Evolutionary conservation across 768 basidiomycete species (phyloP).

Genomic region (Gelatoporia subvermispora): DNA sequence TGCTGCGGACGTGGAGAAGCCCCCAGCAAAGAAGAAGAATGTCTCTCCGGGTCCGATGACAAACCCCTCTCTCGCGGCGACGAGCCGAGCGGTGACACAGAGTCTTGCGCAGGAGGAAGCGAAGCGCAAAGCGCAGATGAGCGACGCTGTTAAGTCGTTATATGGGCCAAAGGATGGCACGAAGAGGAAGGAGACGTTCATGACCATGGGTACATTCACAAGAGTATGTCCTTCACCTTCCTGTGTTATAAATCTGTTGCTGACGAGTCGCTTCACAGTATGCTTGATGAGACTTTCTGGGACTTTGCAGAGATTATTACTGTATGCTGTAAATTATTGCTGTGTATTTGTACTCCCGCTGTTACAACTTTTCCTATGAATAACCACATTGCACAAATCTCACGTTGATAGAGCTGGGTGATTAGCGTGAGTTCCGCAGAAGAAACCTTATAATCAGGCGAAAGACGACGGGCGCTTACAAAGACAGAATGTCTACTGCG

Average conservation of each 20-base stretch:
- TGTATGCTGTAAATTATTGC: slow-evolving; percentile 9
- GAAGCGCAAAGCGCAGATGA: slow-evolving; percentile 82
- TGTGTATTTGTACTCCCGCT: not conserved
- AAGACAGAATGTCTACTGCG: too few relatives aligned
- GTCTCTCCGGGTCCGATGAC: slow-evolving; percentile 35
- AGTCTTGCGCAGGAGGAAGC: slow-evolving; percentile 78
- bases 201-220: slow-evolving; percentile 90
- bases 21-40: slow-evolving; percentile 38
- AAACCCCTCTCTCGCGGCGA: slow-evolving; percentile 50
- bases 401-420: too few relatives aligned
- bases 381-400: too few relatives aligned
- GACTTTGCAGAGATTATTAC: not conserved
- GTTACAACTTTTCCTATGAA: too few relatives aligned
- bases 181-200: slow-evolving; percentile 77
- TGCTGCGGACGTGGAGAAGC: slow-evolving; percentile 32
- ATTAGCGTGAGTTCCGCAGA: not conserved
- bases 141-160: slow-evolving; percentile 77
- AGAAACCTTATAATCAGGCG: not conserved
- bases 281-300: slow-evolving; percentile 5
- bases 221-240: slow-evolving; percentile 52
- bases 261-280: slow-evolving; percentile 7
- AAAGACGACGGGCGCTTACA: too few relatives aligned
- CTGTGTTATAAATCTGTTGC: not conserved
- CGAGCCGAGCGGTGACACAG: slow-evolving; percentile 62
- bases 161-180: slow-evolving; percentile 58